These are phyloP conservation scores for Erodium chrysanthum DNA, from an alignment of 441 rosid species.

Conservation along the genomic window DNA sequence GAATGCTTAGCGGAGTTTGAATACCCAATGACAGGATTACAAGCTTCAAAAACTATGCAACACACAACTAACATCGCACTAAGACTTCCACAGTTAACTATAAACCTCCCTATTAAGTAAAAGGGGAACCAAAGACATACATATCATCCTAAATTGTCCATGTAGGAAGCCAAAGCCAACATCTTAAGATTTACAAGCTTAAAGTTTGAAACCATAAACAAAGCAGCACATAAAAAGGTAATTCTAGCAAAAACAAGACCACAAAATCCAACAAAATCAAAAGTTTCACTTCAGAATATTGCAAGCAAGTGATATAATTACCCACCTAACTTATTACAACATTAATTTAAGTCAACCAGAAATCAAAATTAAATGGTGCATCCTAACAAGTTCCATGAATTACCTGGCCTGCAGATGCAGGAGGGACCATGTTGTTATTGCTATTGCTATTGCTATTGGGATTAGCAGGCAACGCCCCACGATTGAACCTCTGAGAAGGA, in stretches of 20 bases:
- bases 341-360: not conserved
- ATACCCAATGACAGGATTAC: not conserved
- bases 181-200: not conserved
- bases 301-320: not conserved
- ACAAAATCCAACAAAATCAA: not conserved
- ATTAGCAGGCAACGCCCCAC: slow-evolving; percentile 35
- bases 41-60: not conserved
- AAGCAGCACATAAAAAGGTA: not conserved
- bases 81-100: no score
- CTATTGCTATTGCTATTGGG: slow-evolving; percentile 8
- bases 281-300: not conserved
- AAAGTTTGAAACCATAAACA: not conserved
- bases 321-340: not conserved
- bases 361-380: not conserved
- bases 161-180: no score
- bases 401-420: slow-evolving; percentile 52
- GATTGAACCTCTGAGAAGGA: slow-evolving; percentile 66
- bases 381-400: slow-evolving; percentile 4
- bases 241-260: not conserved
- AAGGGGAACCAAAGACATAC: not conserved
- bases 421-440: slow-evolving; percentile 26
- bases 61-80: not conserved
- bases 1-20: not conserved
- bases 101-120: not conserved
- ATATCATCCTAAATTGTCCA: no score